These are phyloP conservation scores for Podosphaera fusca DNA, from an alignment of 2,329 filamentous ascomycete species.

Conservation along the genomic window DNA sequence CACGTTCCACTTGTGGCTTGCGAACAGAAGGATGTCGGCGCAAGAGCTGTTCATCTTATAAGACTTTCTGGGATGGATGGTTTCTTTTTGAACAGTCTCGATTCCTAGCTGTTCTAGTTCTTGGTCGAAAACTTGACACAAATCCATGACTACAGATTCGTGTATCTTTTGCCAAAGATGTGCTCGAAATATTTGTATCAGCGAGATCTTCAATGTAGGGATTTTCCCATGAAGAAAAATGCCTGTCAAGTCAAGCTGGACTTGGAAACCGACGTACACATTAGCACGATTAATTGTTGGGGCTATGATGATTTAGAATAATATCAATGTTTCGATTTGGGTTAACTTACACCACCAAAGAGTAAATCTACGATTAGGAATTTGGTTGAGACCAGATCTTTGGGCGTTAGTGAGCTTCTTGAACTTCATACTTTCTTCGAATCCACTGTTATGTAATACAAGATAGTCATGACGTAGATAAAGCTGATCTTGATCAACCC, in stretches of 20 bases:
- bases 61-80: constrained; percentile 93
- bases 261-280: constrained; percentile 98
- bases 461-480: constrained; percentile 26
- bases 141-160: constrained; percentile 94
- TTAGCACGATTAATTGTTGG: constrained; percentile 86
- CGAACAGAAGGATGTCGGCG: constrained; percentile 88
- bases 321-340: neutral
- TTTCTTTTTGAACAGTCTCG: constrained; percentile 96
- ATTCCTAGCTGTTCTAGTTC: constrained; percentile 89
- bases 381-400: constrained; percentile 88
- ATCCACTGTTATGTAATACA: constrained; percentile 21
- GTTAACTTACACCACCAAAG: constrained; percentile 55
- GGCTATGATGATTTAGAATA: neutral
- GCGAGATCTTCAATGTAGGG: constrained; percentile 85
- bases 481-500: constrained; percentile 26
- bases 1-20: constrained; percentile 97
- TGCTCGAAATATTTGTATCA: constrained; percentile 97
- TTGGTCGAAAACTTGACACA: constrained; percentile 96
- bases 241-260: constrained; percentile 88
- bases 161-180: constrained; percentile 99
- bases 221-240: constrained; percentile 99
- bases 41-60: constrained; percentile 99
- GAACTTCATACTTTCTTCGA: constrained; percentile 63
- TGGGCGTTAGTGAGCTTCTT: constrained; percentile 98
- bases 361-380: constrained; percentile 94